phyloP scores from a whole-genome alignment of 2,329 filamentous ascomycete species.

The Microthyrium microscopicum region DNA sequence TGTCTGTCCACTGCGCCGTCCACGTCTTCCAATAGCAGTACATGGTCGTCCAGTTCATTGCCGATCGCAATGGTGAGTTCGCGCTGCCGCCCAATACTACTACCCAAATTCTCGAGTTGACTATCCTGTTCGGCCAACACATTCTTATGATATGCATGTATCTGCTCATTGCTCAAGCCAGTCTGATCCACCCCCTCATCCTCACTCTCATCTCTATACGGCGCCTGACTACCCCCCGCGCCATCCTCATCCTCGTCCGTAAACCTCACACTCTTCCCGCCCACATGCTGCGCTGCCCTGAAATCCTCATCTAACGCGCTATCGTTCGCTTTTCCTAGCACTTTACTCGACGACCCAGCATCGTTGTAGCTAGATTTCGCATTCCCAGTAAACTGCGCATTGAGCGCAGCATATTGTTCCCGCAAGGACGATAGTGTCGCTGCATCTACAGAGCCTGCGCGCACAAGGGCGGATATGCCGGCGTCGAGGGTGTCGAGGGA shows the following conservation, averaged over 20 bases:
- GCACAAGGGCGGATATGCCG: too few relatives aligned
- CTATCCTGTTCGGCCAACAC: slow-evolving; percentile 82
- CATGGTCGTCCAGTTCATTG: slow-evolving; percentile 84
- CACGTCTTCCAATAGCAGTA: slow-evolving; percentile 75
- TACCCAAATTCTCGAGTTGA: slow-evolving; percentile 76
- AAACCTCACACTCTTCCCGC: slow-evolving; percentile 70
- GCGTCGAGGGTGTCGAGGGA: slow-evolving; percentile 76
- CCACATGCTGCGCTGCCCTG: slow-evolving; percentile 15
- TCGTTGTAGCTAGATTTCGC: too few relatives aligned
- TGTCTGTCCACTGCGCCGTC: slow-evolving; percentile 73
- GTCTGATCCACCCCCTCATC: slow-evolving; percentile 32
- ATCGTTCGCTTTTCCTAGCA: too few relatives aligned
- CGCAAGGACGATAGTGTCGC: too few relatives aligned
- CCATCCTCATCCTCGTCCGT: too few relatives aligned
- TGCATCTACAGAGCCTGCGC: too few relatives aligned
- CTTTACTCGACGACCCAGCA: too few relatives aligned
- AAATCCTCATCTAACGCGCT: slow-evolving; percentile 21
- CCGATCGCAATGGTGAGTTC: slow-evolving; percentile 93
- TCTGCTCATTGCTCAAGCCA: slow-evolving; percentile 60
- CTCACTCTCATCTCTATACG: slow-evolving; percentile 52
- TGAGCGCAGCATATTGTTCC: slow-evolving; percentile 66
- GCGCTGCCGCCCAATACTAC: slow-evolving; percentile 72
- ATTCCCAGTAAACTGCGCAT: slow-evolving; percentile 71
- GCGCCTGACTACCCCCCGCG: slow-evolving; percentile 37
- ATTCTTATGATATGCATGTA: slow-evolving; percentile 67